Base-by-base conservation (phyloP, 2,329 filamentous ascomycete species). In the Fusarium sp. region DNA sequence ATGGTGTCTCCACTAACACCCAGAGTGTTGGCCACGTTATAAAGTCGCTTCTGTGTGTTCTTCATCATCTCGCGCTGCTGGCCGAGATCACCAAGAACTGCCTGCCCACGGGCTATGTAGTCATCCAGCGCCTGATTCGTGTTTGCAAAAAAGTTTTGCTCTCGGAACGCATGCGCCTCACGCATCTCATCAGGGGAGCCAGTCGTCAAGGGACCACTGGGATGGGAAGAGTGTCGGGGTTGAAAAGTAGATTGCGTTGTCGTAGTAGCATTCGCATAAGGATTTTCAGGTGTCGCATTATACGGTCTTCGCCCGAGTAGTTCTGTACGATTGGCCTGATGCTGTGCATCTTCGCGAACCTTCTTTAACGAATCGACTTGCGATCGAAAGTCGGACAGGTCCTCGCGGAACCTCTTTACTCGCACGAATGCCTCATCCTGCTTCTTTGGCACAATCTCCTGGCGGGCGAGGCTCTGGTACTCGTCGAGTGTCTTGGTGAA, bases 1-100 rank as follows among this genome's bases (percentile, higher is more conserved):
- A 99, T 99, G 2, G 96, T 99, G 81, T 98, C 96, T 22, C 96
- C 95, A 79, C 93, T 97, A 69, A 99, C 90, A 0, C 96, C 96
- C 57, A 99, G 85, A 24, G 96, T 98, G 80, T 97, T 98, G 8
- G 94, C 96, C 22, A 98, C 95, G 77, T 91, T 96, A 81, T 98
- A 98, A 59, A 99, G 87, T 81, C 92, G 91, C 82, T 93, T 93
- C 84, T 99, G 96, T 24, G 96, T 98, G 61, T 93, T 94, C 86
- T 99, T 99, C 73, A 99, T 87, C 86, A 98, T 95, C 81, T 98
- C 96, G 64, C 94, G 90, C 86, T 99, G 96, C 79, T 96, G 89
- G 4, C 94, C 93, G 65, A 99, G 83, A 83, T 98, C 95, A 8
- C 93, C 93, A 31, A 98, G 87, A 40, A 99, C 96, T 1, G 95